phyloP scores from a whole-genome alignment of 495 filamentous ascomycete species.

The Aspergillus nidulans region DNA sequence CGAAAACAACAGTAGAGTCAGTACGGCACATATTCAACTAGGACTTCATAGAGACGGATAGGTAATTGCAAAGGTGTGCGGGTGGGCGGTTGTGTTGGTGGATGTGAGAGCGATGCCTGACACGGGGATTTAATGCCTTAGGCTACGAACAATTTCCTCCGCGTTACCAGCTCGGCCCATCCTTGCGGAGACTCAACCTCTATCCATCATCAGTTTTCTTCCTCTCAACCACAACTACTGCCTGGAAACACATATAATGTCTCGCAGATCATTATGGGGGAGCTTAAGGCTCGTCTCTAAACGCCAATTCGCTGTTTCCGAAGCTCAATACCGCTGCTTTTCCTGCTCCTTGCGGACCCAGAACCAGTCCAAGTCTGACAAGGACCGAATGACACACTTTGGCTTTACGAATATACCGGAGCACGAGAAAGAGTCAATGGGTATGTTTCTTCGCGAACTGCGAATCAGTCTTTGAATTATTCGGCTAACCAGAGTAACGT shows the following conservation, averaged over 20 bases:
- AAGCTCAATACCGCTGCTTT: conserved; percentile 48
- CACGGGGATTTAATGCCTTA: not conserved
- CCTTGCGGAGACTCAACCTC: not conserved
- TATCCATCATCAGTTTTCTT: not conserved
- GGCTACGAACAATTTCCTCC: not conserved
- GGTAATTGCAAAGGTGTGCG: too few relatives aligned
- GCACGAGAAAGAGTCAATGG: conserved; percentile 71
- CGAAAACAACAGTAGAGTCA: too few relatives aligned
- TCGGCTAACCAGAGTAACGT: conserved; percentile 17
- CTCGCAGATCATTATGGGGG: conserved; percentile 35
- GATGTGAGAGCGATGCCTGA: not conserved
- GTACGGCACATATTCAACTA: too few relatives aligned
- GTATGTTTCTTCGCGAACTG: conserved; percentile 31
- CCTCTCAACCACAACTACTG: not conserved
- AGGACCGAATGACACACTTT: conserved; percentile 79
- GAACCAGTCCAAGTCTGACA: conserved; percentile 37
- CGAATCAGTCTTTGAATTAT: not conserved
- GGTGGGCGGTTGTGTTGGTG: not conserved
- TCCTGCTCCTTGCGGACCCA: conserved; percentile 48
- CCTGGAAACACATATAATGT: conserved; percentile 11
- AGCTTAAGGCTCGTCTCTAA: conserved; percentile 30
- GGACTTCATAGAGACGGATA: too few relatives aligned
- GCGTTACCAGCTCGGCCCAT: not conserved
- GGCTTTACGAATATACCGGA: conserved; percentile 87
- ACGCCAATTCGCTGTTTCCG: conserved; percentile 22